These are phyloP conservation scores for Chondrus crispus DNA, from an alignment of 23 red algal species.

Conservation along the genomic window DNA sequence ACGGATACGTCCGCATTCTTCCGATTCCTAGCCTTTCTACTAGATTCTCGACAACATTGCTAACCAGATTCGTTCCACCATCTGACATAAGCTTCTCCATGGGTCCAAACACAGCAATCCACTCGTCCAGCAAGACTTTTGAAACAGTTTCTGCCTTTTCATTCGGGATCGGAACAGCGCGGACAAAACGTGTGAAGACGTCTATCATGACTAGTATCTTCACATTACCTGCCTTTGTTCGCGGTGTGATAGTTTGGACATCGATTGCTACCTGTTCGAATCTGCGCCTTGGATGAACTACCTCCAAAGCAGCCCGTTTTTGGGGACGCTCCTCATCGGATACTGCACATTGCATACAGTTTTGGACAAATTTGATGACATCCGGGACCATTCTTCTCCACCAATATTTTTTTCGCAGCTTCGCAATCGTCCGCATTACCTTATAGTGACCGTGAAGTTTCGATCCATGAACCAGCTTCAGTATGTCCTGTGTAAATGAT, in stretches of 20 bases:
- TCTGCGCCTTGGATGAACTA: neutral
- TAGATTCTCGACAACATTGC: neutral
- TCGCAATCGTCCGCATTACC: neutral
- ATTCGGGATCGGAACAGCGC: neutral
- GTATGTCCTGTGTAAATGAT: neutral
- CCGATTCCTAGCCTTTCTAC: neutral
- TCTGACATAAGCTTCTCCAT: neutral
- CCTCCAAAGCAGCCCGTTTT: neutral
- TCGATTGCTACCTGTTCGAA: neutral
- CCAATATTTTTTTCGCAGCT: neutral
- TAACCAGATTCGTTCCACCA: neutral
- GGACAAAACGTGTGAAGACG: neutral
- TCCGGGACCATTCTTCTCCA: neutral
- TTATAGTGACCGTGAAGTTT: neutral
- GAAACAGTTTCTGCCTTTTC: conserved; percentile 16
- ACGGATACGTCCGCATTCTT: neutral
- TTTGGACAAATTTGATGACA: neutral
- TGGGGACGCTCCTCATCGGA: neutral
- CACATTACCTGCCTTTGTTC: neutral
- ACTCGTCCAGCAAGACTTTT: neutral
- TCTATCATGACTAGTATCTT: neutral
- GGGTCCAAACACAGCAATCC: conserved; percentile 21
- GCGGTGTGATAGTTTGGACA: neutral
- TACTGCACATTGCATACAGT: neutral
- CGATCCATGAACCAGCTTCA: neutral